A percentile compares a stretch with the other conserved stretches of the same genome.
These are phyloP conservation scores for Westerdykella aurantiaca DNA, from an alignment of 2,329 filamentous ascomycete species.

Conservation along the genomic window DNA sequence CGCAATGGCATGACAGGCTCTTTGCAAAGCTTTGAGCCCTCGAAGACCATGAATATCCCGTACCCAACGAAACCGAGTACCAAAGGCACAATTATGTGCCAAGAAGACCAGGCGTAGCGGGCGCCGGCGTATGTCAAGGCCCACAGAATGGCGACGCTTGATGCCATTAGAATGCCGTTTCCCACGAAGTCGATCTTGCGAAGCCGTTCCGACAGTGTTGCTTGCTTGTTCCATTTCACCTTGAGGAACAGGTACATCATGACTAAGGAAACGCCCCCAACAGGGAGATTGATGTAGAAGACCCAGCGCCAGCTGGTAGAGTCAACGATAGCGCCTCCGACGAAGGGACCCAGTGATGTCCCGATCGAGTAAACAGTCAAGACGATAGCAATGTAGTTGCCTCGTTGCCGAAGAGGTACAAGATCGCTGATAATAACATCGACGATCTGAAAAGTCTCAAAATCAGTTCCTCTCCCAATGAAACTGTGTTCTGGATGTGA, in stretches of 20 bases:
- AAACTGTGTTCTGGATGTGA: too few species aligned
- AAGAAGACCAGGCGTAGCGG: constrained; percentile 37
- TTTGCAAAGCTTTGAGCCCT: constrained; percentile 21
- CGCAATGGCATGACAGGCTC: constrained; percentile 28
- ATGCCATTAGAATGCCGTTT: constrained; percentile 35
- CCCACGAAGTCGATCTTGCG: constrained; percentile 36
- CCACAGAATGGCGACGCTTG: constrained; percentile 30
- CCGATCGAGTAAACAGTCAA: too few species aligned
- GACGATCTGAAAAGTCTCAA: constrained; percentile 21
- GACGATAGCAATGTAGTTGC: constrained; percentile 7
- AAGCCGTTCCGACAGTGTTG: neutral
- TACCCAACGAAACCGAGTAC: constrained; percentile 40
- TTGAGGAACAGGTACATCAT: constrained; percentile 27
- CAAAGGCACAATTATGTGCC: constrained; percentile 38
- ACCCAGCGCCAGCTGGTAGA: constrained; percentile 34
- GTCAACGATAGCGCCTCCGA: constrained; percentile 38
- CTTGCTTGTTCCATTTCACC: constrained; percentile 21
- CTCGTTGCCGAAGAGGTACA: constrained; percentile 37
- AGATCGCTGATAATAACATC: constrained; percentile 45
- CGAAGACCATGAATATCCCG: constrained; percentile 31
- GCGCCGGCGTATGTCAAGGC: constrained; percentile 32
- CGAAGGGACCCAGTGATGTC: constrained; percentile 2
- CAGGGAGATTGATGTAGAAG: constrained; percentile 32
- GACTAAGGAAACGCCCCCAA: constrained; percentile 11
- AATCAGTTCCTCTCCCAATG: too few species aligned